Conservation (phyloP, 805 yeast genomes). For the Teunomyces pallodes region DNA sequence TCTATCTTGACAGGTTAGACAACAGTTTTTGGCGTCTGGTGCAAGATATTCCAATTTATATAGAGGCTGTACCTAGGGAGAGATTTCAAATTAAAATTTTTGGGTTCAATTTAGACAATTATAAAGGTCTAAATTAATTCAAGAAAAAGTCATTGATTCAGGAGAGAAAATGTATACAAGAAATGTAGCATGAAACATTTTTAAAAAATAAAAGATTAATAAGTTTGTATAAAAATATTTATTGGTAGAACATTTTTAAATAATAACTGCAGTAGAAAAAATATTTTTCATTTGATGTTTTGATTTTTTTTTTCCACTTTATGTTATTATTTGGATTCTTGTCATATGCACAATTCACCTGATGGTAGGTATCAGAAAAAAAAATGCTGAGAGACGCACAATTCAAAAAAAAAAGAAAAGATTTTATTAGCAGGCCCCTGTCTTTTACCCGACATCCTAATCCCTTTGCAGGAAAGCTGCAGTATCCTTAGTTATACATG, state of each 20-base stretch:
- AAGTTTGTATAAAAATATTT: neutral
- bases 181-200: conserved; percentile 4
- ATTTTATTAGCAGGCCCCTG: neutral
- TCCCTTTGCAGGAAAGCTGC: neutral
- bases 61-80: neutral
- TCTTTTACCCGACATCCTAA: neutral
- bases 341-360: neutral
- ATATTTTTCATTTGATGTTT: neutral
- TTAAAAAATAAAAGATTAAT: neutral
- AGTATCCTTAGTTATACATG: neutral
- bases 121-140: conserved; percentile 3
- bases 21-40: neutral
- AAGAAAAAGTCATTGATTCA: conserved; percentile 2
- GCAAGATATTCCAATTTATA: neutral
- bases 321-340: neutral
- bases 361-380: neutral
- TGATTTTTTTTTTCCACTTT: neutral
- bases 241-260: neutral
- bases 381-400: neutral
- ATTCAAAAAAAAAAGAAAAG: neutral
- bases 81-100: conserved; percentile 2
- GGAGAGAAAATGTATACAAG: conserved; percentile 1
- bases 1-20: neutral
- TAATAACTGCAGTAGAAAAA: neutral
- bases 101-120: conserved; percentile 3